phyloP scores from a whole-genome alignment of 2,329 filamentous ascomycete genomes.

The Neonectria coccinea region DNA sequence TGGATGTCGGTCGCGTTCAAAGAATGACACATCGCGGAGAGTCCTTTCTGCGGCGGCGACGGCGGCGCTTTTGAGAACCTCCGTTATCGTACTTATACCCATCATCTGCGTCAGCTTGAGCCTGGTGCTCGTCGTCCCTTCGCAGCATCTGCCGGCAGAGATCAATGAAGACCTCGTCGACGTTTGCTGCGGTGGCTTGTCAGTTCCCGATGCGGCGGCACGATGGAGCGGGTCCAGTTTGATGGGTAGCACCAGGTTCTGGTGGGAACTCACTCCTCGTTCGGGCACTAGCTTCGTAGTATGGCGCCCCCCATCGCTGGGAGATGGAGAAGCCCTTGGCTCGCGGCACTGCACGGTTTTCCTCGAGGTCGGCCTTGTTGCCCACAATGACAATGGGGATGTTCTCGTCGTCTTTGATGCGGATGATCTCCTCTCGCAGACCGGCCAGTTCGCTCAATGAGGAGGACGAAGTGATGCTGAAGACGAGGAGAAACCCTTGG shows the following conservation, averaged over 20 bases:
- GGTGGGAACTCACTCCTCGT: slow-evolving; percentile 68
- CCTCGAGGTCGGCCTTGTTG: slow-evolving; percentile 91
- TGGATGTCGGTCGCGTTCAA: slow-evolving; percentile 43
- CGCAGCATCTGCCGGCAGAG: slow-evolving; percentile 86
- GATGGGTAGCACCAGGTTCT: slow-evolving; percentile 2
- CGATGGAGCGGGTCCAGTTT: slow-evolving; percentile 14
- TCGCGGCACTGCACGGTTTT: slow-evolving; percentile 82
- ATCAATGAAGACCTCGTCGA: slow-evolving; percentile 90
- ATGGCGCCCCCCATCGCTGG: slow-evolving; percentile 89
- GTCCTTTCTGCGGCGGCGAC: slow-evolving; percentile 49
- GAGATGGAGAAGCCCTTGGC: slow-evolving; percentile 85
- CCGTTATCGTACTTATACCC: slow-evolving; percentile 56
- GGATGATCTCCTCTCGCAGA: slow-evolving; percentile 88
- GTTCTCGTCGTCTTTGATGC: slow-evolving; percentile 88
- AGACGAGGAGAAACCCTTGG: slow-evolving; percentile 91
- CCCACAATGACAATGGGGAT: slow-evolving; percentile 91
- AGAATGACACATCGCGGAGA: slow-evolving; percentile 59
- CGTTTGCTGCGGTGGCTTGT: slow-evolving; percentile 70
- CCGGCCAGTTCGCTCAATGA: slow-evolving; percentile 86
- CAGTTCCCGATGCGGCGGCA: slow-evolving; percentile 40
- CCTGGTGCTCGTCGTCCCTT: slow-evolving; percentile 69
- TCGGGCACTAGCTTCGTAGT: slow-evolving; percentile 90
- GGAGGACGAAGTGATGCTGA: slow-evolving; percentile 87
- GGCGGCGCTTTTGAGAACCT: slow-evolving; percentile 45
- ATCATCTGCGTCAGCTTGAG: slow-evolving; percentile 51